Evolutionary conservation across 2,329 filamentous ascomycete genomes (phyloP).

Genomic region (Leptosphaerulina australis): DNA sequence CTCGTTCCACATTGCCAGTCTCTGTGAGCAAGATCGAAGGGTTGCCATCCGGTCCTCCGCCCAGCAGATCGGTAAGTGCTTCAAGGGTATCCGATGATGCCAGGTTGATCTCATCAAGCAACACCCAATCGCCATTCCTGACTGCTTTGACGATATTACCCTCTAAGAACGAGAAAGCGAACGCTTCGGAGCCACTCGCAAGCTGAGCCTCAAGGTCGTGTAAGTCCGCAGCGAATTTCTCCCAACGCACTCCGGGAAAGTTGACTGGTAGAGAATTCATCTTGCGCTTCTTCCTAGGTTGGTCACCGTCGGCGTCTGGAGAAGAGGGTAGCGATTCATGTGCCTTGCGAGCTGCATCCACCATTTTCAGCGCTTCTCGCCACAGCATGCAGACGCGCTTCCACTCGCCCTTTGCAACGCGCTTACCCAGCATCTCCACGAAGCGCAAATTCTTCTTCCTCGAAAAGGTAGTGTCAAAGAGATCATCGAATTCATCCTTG

Average conservation of each 20-base stretch:
- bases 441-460: slow-evolving; percentile 82
- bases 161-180: slow-evolving; percentile 95
- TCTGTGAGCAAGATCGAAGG: slow-evolving; percentile 91
- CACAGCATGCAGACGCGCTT: slow-evolving; percentile 82
- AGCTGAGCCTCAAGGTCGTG: slow-evolving; percentile 82
- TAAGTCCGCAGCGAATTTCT: slow-evolving; percentile 74
- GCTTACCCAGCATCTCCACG: slow-evolving; percentile 78
- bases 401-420: slow-evolving; percentile 84
- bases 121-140: slow-evolving; percentile 93
- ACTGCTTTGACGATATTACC: slow-evolving; percentile 96
- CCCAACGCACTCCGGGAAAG: slow-evolving; percentile 74
- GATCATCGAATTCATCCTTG: slow-evolving; percentile 89
- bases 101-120: slow-evolving; percentile 96
- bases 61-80: slow-evolving; percentile 85
- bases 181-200: slow-evolving; percentile 71
- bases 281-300: slow-evolving; percentile 74
- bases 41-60: slow-evolving; percentile 69
- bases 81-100: slow-evolving; percentile 94
- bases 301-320: slow-evolving; percentile 58
- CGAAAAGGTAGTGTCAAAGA: slow-evolving; percentile 89
- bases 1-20: slow-evolving; percentile 88
- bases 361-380: slow-evolving; percentile 88
- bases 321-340: slow-evolving; percentile 51
- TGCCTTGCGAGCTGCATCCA: slow-evolving; percentile 58
- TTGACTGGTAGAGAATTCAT: slow-evolving; percentile 59